Conservation (phyloP, 306 rosid species). For the Betula pendula region DNA sequence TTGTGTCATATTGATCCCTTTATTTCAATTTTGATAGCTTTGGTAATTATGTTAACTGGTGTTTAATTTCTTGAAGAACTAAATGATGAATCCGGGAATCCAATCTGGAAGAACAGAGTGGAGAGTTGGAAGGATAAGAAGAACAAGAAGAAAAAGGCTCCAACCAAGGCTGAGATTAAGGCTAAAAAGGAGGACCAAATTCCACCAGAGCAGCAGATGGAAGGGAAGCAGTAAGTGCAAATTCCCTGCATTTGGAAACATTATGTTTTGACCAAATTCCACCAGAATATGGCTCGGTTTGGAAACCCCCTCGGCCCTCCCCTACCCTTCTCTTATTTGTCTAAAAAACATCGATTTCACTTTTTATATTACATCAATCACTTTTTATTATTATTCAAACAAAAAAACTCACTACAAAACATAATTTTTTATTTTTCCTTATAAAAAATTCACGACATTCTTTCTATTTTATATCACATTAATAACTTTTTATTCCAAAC, state of each 20-base stretch:
- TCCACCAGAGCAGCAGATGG: constrained; percentile 87
- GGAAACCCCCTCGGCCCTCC: no score
- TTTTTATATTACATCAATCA: no score
- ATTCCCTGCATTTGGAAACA: not conserved
- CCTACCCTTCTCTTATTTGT: no score
- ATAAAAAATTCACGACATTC: no score
- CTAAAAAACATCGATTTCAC: no score
- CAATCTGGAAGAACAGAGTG: constrained; percentile 97
- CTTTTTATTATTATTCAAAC: no score
- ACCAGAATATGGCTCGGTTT: no score
- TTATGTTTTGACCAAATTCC: not conserved
- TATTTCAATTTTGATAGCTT: constrained; percentile 13
- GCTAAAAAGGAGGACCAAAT: constrained; percentile 49
- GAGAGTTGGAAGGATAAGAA: constrained; percentile 98
- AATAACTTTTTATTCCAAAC: no score
- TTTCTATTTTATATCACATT: no score
- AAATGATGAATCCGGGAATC: constrained; percentile 87
- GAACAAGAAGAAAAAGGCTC: constrained; percentile 77
- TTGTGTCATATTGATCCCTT: constrained; percentile 8
- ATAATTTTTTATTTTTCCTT: no score
- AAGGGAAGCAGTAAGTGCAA: constrained; percentile 57
- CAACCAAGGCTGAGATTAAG: constrained; percentile 56
- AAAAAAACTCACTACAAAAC: no score
- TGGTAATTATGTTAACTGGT: constrained; percentile 23
- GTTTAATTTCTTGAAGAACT: constrained; percentile 60